These are phyloP conservation scores for Scedosporium dehoogii DNA, from an alignment of 2,329 filamentous ascomycete genomes.

Conservation along the genomic window DNA sequence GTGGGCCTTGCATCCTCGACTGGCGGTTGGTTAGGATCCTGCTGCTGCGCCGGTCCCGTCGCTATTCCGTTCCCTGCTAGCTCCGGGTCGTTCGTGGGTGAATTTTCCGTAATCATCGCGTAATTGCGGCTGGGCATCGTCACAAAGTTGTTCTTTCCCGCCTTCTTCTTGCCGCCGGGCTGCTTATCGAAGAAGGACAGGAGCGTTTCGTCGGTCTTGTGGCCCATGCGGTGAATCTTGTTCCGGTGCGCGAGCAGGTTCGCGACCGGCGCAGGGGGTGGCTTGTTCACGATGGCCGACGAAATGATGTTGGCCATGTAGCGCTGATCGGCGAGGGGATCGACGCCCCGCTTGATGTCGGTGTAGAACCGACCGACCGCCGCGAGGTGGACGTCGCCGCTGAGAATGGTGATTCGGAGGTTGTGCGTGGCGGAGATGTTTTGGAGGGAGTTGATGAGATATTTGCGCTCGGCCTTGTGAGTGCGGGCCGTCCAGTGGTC, in stretches of 20 bases:
- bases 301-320: slow-evolving; percentile 95
- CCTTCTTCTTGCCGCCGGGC: slow-evolving; percentile 68
- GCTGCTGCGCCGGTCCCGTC: neutral
- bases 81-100: slow-evolving; percentile 37
- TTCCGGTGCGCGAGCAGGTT: slow-evolving; percentile 87
- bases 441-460: slow-evolving; percentile 73
- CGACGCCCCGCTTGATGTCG: slow-evolving; percentile 67
- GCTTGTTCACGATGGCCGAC: slow-evolving; percentile 92
- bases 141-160: slow-evolving; percentile 64
- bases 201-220: slow-evolving; percentile 81
- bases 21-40: neutral
- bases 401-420: slow-evolving; percentile 81
- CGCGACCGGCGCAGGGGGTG: slow-evolving; percentile 75
- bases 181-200: slow-evolving; percentile 88
- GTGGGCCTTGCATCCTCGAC: neutral
- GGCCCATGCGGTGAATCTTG: slow-evolving; percentile 62
- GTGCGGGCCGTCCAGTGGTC: slow-evolving; percentile 92
- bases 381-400: slow-evolving; percentile 87
- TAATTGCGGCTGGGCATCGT: slow-evolving; percentile 93
- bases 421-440: slow-evolving; percentile 76
- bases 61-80: neutral
- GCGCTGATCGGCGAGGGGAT: slow-evolving; percentile 73
- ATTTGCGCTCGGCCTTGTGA: slow-evolving; percentile 79
- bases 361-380: slow-evolving; percentile 93
- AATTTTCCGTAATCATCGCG: slow-evolving; percentile 82